Base-by-base conservation (phyloP, 768 basidiomycete species). In the Kwoniella dejecticola region DNA sequence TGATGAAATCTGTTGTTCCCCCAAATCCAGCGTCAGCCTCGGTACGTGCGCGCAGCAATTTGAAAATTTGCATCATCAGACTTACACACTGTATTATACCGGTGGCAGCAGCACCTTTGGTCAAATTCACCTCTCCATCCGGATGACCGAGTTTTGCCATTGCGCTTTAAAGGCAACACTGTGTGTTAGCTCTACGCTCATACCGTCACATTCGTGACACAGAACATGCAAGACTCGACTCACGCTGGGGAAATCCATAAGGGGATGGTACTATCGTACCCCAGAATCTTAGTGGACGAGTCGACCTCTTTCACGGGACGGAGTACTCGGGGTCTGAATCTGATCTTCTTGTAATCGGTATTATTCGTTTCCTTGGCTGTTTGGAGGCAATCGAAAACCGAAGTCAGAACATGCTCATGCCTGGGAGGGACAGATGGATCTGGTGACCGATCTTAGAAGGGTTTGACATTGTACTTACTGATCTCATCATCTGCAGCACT, bases 81-180 rank as follows among this genome's bases (percentile, higher is more conserved):
- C 77, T 62, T 26, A 83, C 82, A 30, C 80, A 76, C 73, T 94
- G 92, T 38, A 91, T 87, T 57, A 92, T 85, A 41, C 85, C 85
- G 23, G 84, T 83, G 59, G 82, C 81, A 19, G 82, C 84, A 10
- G 87, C 86, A 10, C 86, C 91, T 54, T 82, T 83, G 1, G 88
- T 88, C 59, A 94, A 85, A 77, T 93, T 94, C 30, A 83, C 80
- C 80, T 95, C 92, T 17, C 91, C 91, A 83, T 71, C 65, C 3
- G 93, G 93, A 75, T 97, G 92, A 1, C 91, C 92, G 0, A 93
- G 82, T 54, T 76, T 75, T 1, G 76, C 76, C 76, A 77, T 77
- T 0, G 76, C 76, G 1, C 71, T 73, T 50, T 19, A 46, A n/a
- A 12, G 19, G n/a, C n/a, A n/a, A n/a, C n/a, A n/a, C n/a, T n/a